Percentiles rank a stretch among this genome's conserved stretches.
phyloP scores from a whole-genome alignment of 805 yeast genomes.

The Candida schatavii region DNA sequence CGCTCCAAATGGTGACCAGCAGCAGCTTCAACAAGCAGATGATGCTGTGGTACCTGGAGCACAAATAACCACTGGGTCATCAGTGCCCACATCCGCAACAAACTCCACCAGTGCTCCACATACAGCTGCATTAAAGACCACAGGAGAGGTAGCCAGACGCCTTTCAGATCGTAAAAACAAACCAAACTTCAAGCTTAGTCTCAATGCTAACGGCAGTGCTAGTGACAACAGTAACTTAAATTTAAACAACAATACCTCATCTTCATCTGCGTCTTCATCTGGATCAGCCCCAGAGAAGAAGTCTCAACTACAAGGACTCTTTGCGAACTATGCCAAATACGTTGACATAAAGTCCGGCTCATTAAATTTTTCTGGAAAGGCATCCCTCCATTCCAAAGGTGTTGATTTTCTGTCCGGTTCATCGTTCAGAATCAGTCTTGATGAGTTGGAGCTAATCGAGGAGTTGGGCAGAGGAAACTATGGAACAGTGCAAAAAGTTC shows the following conservation, averaged over 20 bases:
- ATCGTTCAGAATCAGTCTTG: conserved; percentile 79
- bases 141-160: conserved; percentile 36
- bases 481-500: conserved; percentile 90
- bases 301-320: conserved; percentile 52
- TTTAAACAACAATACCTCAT: conserved; percentile 2
- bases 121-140: conserved; percentile 13
- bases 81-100: no score
- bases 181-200: conserved; percentile 37
- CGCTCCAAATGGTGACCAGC: neutral
- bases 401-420: conserved; percentile 88
- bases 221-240: neutral
- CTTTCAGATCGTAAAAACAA: conserved; percentile 38
- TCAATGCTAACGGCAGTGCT: conserved; percentile 7
- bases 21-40: conserved; percentile 1
- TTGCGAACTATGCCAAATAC: conserved; percentile 82
- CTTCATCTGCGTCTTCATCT: conserved; percentile 1
- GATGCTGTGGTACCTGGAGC: no score
- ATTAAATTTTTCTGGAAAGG: conserved; percentile 88
- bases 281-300: neutral
- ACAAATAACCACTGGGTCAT: no score
- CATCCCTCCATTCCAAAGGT: conserved; percentile 88
- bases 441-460: conserved; percentile 76
- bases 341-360: conserved; percentile 91
- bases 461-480: conserved; percentile 96
- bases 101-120: neutral